Evolutionary conservation across 1,284 basidiomycete species (phyloP), one percentile per base, ranked within the genome.

Genomic region (Ustilago cynodontis): DNA sequence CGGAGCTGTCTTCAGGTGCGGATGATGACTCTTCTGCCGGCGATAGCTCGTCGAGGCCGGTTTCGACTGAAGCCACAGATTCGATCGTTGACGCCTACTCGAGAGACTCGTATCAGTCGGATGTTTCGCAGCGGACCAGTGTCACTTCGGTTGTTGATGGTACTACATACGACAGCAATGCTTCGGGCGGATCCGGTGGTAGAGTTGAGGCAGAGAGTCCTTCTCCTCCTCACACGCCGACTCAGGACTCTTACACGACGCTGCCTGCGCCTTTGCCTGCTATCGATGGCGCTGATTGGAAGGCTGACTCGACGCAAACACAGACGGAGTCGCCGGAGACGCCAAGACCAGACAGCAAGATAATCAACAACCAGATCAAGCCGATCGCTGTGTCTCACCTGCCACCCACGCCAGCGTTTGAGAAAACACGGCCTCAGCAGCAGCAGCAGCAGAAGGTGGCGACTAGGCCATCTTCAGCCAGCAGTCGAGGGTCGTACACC

Each of bases 41-140:
- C 22, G 70, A 72, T 20, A 67, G 55, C 33, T 76, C 75, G 13
- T 75, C 72, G n/a, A 70, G 75, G 24, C 65, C 72, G 10, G 45
- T 69, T 3, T 83, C 81, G 26, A 79, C 81, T 14, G 81, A 80
- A 35, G 71, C 75, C 8, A 72, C 78, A 24, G 81, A 82, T 16
- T 80, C 78, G 20, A 81, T 82, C 33, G 63, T 82, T 8, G 81
- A 82, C 24, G 76, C 78, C 16, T 81, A 82, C 43, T 78, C 77
- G 28, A 61, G 80, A 8, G 77, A 82, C 51, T 82, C 81, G 54
- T 80, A 73, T 60, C 67, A 81, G 3, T 80, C 78, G 37, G 81
- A 83, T 31, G 64, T 47, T 2, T 79, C 78, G 28, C 81, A 82
- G 31, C 52, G 80, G 6, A 82, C 78, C 16, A 82, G 80, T 47